Evolutionary conservation across 1,284 basidiomycete species (phyloP).

Genomic region (Heterobasidion irregulare): DNA sequence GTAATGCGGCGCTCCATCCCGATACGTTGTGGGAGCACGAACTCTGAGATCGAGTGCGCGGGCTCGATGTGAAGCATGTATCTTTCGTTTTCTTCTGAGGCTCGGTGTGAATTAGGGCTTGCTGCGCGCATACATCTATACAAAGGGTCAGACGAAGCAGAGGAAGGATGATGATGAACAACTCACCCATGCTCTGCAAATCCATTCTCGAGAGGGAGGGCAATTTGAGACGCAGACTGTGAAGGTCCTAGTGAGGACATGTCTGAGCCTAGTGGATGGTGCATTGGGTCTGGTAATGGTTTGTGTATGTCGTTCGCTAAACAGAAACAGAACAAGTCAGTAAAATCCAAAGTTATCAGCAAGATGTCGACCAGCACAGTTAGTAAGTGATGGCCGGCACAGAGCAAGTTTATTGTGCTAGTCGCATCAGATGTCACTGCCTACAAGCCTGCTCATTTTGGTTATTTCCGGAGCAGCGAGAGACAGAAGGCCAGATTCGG

Average conservation of each 20-base stretch:
- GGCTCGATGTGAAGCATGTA: conserved; percentile 35
- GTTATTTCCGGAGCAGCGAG: too few species aligned
- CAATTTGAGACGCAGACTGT: conserved; percentile 36
- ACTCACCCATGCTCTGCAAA: conserved; percentile 3
- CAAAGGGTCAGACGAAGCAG: conserved; percentile 32
- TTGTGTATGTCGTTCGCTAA: background rate
- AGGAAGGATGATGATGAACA: conserved; percentile 36
- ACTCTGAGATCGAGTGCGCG: conserved; percentile 47
- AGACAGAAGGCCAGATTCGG: too few species aligned
- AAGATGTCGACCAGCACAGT: too few species aligned
- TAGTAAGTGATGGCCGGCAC: too few species aligned
- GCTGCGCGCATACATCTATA: conserved; percentile 3
- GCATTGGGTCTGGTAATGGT: background rate
- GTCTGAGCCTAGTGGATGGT: conserved; percentile 18
- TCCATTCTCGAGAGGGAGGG: conserved; percentile 5
- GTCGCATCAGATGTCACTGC: too few species aligned
- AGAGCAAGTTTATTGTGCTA: too few species aligned
- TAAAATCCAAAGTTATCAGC: background rate
- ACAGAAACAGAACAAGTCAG: background rate
- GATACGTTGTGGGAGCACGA: conserved; percentile 21
- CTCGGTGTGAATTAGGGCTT: background rate
- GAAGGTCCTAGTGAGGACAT: conserved; percentile 31
- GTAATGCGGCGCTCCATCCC: conserved; percentile 27
- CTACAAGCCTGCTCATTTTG: too few species aligned
- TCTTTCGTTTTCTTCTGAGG: background rate